Evolutionary conservation across 306 rosid genomes (phyloP), one percentile per base, ranked within the genome.

Genomic region (Cicer yamashitae): DNA sequence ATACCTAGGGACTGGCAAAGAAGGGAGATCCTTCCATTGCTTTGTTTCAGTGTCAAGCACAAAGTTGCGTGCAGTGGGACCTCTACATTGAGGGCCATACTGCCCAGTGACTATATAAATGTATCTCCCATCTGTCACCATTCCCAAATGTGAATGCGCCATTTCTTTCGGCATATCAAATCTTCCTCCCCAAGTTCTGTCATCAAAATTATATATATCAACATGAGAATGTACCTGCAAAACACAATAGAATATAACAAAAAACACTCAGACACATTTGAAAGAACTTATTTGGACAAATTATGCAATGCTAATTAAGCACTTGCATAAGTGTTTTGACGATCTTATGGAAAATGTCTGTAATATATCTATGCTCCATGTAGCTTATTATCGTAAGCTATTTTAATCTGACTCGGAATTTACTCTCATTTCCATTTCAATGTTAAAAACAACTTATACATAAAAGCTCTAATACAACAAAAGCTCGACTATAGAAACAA

Each of bases 81-180:
- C 97, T 85, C 98, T 86, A 80, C 97, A 94, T 58, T 91, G 98
- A 0, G 97, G 98, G 25, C 98, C 98, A 78, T 85, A 87, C 82
- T 94, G 98, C 25, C 98, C 98, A 25, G 88, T 88, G 13, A 94
- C 90, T 11, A 91, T 69, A 58, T 87, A 94, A 70, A 94, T 87
- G 85, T 88, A 90, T 82, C 97, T 90, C 38, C 96, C 97, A 82
- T 94, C 98, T 7, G 88, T 87, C 38, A 77, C 89, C 84, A 91
- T 88, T 79, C 98, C 98, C 77, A 94, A 86, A 87, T 94, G 98
- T 2, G 98, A 94, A 81, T 94, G 89, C 12, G 88, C 98, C 98
- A 94, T 91, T 74, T 94, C 96, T 83, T 91, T 94, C n/a, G 98
- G 98, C 94, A 85, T 91, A 71, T 85, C 94, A 87, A 94, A 87